Evolutionary conservation across 306 rosid species (phyloP), one percentile per base, ranked within the genome.

Genomic region (Sphenostylis stenocarpa): DNA sequence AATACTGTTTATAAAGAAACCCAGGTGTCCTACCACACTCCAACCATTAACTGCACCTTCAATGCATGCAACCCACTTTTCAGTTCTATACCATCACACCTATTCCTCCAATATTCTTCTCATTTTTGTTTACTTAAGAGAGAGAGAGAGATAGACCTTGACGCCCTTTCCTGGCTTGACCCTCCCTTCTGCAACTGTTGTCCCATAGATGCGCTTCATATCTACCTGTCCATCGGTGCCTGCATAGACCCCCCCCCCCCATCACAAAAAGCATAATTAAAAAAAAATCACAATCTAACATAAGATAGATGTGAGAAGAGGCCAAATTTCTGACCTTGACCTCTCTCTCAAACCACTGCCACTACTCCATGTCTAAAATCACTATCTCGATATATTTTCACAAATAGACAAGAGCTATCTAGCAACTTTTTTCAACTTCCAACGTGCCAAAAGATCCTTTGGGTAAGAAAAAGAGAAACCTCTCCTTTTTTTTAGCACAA

Each of bases 151-250:
- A 68, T 2, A n/a, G 15, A 95, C 99, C 99, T 96, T 96, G 99
- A 83, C 99, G 97, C 49, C 99, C 99, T 80, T 96, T 96, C 66
- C 99, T 87, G 10, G 99, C 99, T 72, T 96, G 99, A 44, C 99
- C 99, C 84, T 96, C 99, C 36, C 99, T 91, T 74, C 98, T 91
- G 86, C 98, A 92, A 92, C 99, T 96, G 85, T 96, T 96, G 82
- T 96, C 99, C 99, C 99, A 96, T 1, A 96, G 96, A 92, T 96
- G 99, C 84, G 99, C 99, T 85, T 96, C 99, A 72, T 96, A 96
- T 92, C 99, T 88, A 66, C 99, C 99, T 73, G 99, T 96, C 99
- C 99, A 96, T 73, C 99, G 81, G 79, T 95, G 98, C 48, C 98
- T 95, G 85, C 73, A 72, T 45, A 20, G 3, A 8, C 15, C 24